Evolutionary conservation across 352 stramenopile species (phyloP).

Genomic region (Globisporangium yorkense): DNA sequence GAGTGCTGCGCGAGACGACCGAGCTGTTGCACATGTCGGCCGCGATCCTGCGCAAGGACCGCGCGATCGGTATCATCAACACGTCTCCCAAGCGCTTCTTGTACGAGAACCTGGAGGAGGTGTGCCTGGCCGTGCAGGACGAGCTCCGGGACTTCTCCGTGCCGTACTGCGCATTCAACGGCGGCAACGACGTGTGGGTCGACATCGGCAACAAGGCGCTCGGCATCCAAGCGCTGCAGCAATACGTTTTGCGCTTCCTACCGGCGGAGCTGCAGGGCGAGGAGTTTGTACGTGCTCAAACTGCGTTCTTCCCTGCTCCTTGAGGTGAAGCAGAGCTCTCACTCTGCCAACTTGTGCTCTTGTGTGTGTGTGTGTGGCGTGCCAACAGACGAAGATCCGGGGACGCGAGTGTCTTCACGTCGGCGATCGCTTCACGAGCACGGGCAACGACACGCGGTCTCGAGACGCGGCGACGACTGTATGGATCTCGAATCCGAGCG

Average conservation of each 20-base stretch:
- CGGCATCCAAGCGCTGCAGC: conserved; percentile 89
- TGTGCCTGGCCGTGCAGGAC: conserved; percentile 89
- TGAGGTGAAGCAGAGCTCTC: background rate
- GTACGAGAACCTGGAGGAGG: conserved; percentile 94
- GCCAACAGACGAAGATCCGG: conserved; percentile 43
- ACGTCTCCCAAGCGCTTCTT: conserved; percentile 67
- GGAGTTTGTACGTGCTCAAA: conserved; percentile 31
- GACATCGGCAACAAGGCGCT: conserved; percentile 96
- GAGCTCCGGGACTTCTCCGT: conserved; percentile 72
- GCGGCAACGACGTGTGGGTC: conserved; percentile 94
- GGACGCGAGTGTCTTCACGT: conserved; percentile 92
- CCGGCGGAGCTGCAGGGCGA: conserved; percentile 74
- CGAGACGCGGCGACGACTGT: conserved; percentile 90
- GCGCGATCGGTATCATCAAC: conserved; percentile 91
- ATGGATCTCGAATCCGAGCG: conserved; percentile 93
- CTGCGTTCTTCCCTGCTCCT: background rate
- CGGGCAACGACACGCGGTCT: conserved; percentile 91
- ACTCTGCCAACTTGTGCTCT: background rate
- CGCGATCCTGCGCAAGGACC: conserved; percentile 90
- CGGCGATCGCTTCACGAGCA: conserved; percentile 89
- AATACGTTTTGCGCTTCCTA: conserved; percentile 70
- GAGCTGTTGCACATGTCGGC: conserved; percentile 80
- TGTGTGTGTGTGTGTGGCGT: background rate
- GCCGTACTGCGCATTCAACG: conserved; percentile 96
- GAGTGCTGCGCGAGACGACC: conserved; percentile 67